Conservation (phyloP, 192 early-diverging fungal species). For the Tieghemiomyces parasiticus region DNA sequence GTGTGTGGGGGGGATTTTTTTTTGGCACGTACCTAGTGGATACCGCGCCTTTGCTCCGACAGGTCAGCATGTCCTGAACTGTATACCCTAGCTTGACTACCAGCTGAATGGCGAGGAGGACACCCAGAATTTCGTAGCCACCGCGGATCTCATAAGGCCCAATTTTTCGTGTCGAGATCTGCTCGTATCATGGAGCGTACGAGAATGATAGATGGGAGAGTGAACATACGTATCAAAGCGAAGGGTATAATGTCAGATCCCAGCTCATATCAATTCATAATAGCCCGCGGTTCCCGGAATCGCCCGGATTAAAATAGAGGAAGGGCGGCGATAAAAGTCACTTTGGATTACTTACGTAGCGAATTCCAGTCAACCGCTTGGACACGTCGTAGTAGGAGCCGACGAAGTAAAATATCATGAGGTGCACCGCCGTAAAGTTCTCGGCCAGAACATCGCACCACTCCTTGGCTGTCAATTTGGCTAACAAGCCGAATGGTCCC, state of each 20-base stretch:
- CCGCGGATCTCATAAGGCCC: slow-evolving; percentile 49
- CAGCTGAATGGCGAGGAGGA: slow-evolving; percentile 61
- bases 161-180: slow-evolving; percentile 65
- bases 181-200: no score
- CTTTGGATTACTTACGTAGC: slow-evolving; percentile 53
- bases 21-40: no score
- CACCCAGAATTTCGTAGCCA: slow-evolving; percentile 78
- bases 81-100: slow-evolving; percentile 27
- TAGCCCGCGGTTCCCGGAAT: no score
- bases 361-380: slow-evolving; percentile 61
- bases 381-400: slow-evolving; percentile 71
- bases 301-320: no score
- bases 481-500: no score
- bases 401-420: slow-evolving; percentile 80
- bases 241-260: no score
- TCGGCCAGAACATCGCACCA: slow-evolving; percentile 6
- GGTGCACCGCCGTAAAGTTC: slow-evolving; percentile 38
- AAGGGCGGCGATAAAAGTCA: no score
- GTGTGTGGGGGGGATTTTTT: no score
- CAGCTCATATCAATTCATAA: no score
- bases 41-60: no score
- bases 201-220: no score
- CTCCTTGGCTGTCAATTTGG: background rate
- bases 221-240: no score
- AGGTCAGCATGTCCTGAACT: slow-evolving; percentile 7